Conservation (phyloP, 305 asterid genomes). For the Fraxinus paxiana region DNA sequence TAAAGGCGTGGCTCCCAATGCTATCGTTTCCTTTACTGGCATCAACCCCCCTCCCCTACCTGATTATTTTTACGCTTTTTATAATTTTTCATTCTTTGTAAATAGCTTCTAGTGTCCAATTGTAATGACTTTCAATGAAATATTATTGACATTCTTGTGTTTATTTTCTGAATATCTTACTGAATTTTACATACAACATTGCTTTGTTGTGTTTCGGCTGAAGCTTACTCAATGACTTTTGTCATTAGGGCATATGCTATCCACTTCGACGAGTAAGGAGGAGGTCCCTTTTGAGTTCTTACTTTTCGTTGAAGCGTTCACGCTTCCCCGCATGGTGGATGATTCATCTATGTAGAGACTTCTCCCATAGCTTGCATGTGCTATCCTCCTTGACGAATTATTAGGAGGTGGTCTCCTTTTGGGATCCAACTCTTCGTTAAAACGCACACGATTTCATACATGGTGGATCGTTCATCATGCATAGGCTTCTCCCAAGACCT, state of each 20-base stretch:
- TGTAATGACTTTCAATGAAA: background rate
- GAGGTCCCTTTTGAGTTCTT: background rate
- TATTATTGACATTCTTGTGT: background rate
- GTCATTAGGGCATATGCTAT: background rate
- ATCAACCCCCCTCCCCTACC: background rate
- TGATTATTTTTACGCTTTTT: too few species aligned
- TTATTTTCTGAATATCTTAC: background rate
- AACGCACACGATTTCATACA: background rate
- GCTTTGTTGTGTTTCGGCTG: background rate
- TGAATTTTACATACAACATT: background rate
- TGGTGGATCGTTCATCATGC: too few species aligned
- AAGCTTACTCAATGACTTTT: background rate
- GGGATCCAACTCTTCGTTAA: background rate
- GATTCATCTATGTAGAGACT: background rate
- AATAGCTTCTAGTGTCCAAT: too few species aligned
- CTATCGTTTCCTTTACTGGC: background rate
- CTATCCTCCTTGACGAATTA: too few species aligned
- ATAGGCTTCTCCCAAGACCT: background rate
- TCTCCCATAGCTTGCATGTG: too few species aligned
- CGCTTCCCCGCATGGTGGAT: background rate
- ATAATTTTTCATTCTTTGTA: background rate
- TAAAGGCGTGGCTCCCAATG: background rate
- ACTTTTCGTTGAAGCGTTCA: background rate
- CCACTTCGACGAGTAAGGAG: background rate
- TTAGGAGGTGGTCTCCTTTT: background rate